A percentile compares a stretch with the other conserved stretches of the same genome.
phyloP scores from a whole-genome alignment of 768 basidiomycete species.

The Boletus barrowsii region DNA sequence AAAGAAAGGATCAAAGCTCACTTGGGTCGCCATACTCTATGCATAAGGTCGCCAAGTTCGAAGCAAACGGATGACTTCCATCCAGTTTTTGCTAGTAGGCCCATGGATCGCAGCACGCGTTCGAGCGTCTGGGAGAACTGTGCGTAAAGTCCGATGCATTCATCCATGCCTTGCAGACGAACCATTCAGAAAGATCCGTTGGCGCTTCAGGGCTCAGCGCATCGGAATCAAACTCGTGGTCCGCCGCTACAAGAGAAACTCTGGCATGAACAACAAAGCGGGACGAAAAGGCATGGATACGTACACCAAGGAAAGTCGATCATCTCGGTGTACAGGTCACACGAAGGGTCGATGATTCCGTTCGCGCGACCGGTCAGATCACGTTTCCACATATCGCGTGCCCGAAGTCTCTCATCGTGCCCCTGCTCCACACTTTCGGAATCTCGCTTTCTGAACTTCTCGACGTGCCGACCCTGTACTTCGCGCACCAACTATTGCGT shows the following conservation, averaged over 20 bases:
- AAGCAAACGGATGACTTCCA: conserved; percentile 5
- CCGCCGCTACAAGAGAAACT: conserved; percentile 8
- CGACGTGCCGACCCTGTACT: conserved; percentile 1
- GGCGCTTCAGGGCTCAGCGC: conserved; percentile 41
- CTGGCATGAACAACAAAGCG: neutral
- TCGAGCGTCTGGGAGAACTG: conserved; percentile 39
- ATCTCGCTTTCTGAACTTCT: conserved; percentile 8
- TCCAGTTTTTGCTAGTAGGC: conserved; percentile 56
- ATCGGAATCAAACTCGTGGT: conserved; percentile 39
- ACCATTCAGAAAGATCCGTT: conserved; percentile 62
- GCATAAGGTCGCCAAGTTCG: neutral
- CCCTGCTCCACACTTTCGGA: conserved; percentile 4
- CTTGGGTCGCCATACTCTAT: conserved; percentile 32
- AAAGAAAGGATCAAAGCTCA: conserved; percentile 14
- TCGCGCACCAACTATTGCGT: conserved; percentile 10
- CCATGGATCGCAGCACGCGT: conserved; percentile 63
- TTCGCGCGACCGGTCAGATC: conserved; percentile 49
- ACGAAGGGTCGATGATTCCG: conserved; percentile 59
- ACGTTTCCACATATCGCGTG: conserved; percentile 38
- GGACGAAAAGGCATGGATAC: conserved; percentile 3
- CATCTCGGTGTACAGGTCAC: conserved; percentile 57
- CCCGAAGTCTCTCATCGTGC: conserved; percentile 19
- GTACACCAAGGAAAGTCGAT: conserved; percentile 60
- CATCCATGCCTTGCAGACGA: conserved; percentile 44
- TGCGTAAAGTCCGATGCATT: conserved; percentile 36